Conservation (phyloP, 345 rosid genomes). For the Jatropha curcas region DNA sequence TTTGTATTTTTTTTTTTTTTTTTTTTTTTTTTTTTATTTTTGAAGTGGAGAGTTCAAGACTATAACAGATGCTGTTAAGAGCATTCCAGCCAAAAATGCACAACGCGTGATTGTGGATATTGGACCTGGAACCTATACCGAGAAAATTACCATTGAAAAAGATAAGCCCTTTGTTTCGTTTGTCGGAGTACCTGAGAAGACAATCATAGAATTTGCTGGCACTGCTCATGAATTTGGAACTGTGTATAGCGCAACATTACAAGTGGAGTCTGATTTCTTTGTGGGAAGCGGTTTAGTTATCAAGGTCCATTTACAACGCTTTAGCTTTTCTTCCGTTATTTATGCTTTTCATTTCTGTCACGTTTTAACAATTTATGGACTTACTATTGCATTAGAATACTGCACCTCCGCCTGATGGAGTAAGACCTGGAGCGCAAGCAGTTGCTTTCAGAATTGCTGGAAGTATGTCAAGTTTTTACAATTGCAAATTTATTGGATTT, state of each 20-base stretch:
- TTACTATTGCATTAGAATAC: conserved; percentile 37
- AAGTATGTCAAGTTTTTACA: conserved; percentile 54
- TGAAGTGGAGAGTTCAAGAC: conserved; percentile 50
- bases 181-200: conserved; percentile 39
- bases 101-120: conserved; percentile 52
- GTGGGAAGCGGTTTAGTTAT: too few species aligned
- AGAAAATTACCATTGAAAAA: conserved; percentile 46
- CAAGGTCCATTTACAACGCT: too few species aligned
- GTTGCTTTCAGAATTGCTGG: conserved; percentile 53
- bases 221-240: conserved; percentile 60
- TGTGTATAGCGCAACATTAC: conserved; percentile 60
- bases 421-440: conserved; percentile 48
- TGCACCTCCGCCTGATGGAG: conserved; percentile 53
- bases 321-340: too few species aligned
- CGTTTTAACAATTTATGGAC: too few species aligned
- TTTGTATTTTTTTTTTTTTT: too few species aligned
- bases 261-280: conserved; percentile 58
- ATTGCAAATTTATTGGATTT: too few species aligned
- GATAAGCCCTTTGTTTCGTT: conserved; percentile 53
- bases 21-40: too few species aligned
- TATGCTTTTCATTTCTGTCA: too few species aligned
- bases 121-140: conserved; percentile 50
- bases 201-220: conserved; percentile 41
- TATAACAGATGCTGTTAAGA: conserved; percentile 48
- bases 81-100: conserved; percentile 43